These are phyloP conservation scores for Spergularia bocconei DNA, from an alignment of 148 eudicot genomes.

Conservation along the genomic window DNA sequence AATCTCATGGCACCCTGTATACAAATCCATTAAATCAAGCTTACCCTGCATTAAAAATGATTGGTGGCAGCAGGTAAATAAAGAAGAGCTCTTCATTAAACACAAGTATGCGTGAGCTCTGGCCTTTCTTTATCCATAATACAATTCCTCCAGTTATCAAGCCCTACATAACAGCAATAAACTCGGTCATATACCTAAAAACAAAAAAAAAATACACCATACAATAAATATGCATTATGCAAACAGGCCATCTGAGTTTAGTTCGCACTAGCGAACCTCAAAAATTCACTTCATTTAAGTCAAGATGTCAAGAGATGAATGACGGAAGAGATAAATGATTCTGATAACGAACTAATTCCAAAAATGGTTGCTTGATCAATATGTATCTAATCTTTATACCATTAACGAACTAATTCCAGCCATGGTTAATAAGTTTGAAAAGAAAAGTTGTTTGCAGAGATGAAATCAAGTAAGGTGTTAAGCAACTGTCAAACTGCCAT, in stretches of 20 bases:
- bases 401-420: not conserved
- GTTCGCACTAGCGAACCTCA: not conserved
- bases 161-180: slow-evolving; percentile 39
- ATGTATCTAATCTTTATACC: not conserved
- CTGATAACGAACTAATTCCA: not conserved
- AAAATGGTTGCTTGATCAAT: not conserved
- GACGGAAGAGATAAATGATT: not conserved
- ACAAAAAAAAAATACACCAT: not conserved
- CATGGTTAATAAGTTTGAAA: not conserved
- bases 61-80: slow-evolving; percentile 91
- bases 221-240: not conserved
- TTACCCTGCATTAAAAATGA: slow-evolving; percentile 98
- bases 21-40: slow-evolving; percentile 12
- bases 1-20: not conserved
- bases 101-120: slow-evolving; percentile 60
- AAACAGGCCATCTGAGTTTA: not conserved
- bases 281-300: not conserved
- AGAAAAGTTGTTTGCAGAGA: too few species aligned
- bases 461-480: too few species aligned
- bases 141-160: slow-evolving; percentile 66
- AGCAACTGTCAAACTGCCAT: too few species aligned
- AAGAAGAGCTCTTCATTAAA: slow-evolving; percentile 93
- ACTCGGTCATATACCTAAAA: slow-evolving; percentile 11
- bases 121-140: slow-evolving; percentile 56
- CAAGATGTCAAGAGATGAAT: not conserved